Evolutionary conservation across 805 yeast species (phyloP), one percentile per base, ranked within the genome.

Genomic region (Saccharomyces jurei): DNA sequence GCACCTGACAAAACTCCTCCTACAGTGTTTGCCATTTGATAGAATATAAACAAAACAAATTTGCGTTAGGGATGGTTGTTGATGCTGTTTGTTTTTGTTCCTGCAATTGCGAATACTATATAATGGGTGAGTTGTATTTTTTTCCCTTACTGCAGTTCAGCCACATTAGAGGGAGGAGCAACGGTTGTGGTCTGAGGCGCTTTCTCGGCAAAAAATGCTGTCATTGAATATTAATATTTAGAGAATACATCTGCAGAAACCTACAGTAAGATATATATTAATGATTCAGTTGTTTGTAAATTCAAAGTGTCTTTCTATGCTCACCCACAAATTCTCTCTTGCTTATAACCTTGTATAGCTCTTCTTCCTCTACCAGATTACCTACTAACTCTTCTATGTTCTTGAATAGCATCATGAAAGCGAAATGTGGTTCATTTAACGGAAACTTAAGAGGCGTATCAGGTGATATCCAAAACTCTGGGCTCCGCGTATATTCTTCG

Each of bases 1-100:
- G 78, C 72, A 2, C 94, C 94, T 2, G 89, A 82, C 13, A 85
- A 77, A 41, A 87, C 80, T 14, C 94, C 92, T 4, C 86, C 86
- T 5, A 81, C 80, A 4, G 56, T 52, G 2, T 52, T 51, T 9
- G 61, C 59, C 63, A 62, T 62, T 21, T 29, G 25, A 17, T 36
- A 17, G 11, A 21, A 36, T 36, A 21, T n/a, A n/a, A 17, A 8
- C 6, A 31, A 31, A 13, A 31, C 36, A 21, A 36, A 25, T 6
- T 36, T 11, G 13, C 9, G 2, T 2, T 17, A 17, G 17, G 11
- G 11, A 36, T 36, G 3, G 10, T 10, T 17, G 44, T 36, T 17
- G 44, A 11, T 36, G 10, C 10, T 17, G 10, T 17, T 36, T 36
- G 8, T n/a, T 6, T 31, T 3, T 31, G n/a, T 6, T 14, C 14